These are phyloP conservation scores for Lumnitzera littorea DNA, from an alignment of 345 rosid genomes.

Conservation along the genomic window DNA sequence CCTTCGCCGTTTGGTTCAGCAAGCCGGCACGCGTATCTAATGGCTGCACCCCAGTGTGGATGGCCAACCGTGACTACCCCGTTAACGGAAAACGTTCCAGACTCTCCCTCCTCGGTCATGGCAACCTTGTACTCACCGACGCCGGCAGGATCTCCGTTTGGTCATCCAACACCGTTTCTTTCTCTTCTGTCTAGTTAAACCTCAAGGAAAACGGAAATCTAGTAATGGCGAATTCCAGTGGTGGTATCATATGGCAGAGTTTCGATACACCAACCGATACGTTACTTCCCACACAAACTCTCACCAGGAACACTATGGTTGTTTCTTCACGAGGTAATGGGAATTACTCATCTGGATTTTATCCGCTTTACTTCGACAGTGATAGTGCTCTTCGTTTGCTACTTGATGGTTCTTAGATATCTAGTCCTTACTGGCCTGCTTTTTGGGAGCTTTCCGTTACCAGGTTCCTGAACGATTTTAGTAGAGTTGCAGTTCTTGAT, in stretches of 20 bases:
- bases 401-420: constrained; percentile 8
- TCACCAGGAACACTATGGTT: too few species aligned
- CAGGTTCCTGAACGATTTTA: constrained; percentile 14
- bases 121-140: constrained; percentile 21
- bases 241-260: too few species aligned
- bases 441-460: constrained; percentile 4
- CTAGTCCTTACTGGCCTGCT: constrained; percentile 18
- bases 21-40: not conserved
- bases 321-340: too few species aligned
- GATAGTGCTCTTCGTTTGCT: too few species aligned
- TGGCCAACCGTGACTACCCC: constrained; percentile 33
- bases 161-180: too few species aligned
- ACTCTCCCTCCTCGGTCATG: constrained; percentile 13
- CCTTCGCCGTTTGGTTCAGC: constrained; percentile 5
- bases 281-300: too few species aligned
- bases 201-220: too few species aligned
- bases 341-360: too few species aligned
- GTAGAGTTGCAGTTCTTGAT: not conserved
- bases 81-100: constrained; percentile 33
- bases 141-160: constrained; percentile 7
- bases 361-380: too few species aligned
- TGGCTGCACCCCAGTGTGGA: constrained; percentile 25
- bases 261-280: too few species aligned
- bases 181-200: too few species aligned
- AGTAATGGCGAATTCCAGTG: too few species aligned